Evolutionary conservation across 2,329 filamentous ascomycete species (phyloP).

Genomic region (Xylariaceae sp.): DNA sequence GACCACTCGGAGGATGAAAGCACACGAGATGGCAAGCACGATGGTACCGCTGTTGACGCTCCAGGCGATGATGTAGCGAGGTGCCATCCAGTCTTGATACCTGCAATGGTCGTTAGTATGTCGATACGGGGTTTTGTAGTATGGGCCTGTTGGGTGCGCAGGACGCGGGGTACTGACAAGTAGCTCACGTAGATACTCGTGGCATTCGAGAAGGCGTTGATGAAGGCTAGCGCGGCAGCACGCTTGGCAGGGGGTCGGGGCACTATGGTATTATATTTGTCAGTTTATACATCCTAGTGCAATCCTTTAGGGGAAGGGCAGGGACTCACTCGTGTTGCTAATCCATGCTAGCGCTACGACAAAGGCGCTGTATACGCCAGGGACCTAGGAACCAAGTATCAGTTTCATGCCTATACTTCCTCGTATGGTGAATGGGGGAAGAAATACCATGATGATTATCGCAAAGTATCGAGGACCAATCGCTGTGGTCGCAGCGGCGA

Average conservation of each 20-base stretch:
- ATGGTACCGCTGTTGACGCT: slow-evolving; percentile 62
- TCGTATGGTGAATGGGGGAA: neutral
- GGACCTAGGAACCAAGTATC: slow-evolving; percentile 32
- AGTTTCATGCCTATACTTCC: slow-evolving; percentile 3
- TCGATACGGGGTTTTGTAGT: no score
- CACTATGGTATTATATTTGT: slow-evolving; percentile 33
- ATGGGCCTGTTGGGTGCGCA: no score
- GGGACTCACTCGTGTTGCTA: slow-evolving; percentile 51
- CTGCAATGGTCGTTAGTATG: slow-evolving; percentile 45
- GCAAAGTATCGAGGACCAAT: slow-evolving; percentile 60
- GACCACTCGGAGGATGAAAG: slow-evolving; percentile 57
- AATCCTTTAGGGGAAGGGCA: no score
- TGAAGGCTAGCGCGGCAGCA: slow-evolving; percentile 62
- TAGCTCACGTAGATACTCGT: slow-evolving; percentile 59
- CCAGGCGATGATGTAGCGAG: slow-evolving; percentile 53
- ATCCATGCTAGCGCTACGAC: slow-evolving; percentile 71
- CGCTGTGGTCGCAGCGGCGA: slow-evolving; percentile 57
- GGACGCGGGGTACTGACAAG: slow-evolving; percentile 15
- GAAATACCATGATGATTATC: slow-evolving; percentile 64
- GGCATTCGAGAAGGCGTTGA: slow-evolving; percentile 67
- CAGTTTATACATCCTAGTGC: no score
- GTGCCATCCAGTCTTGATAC: slow-evolving; percentile 48
- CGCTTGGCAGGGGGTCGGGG: slow-evolving; percentile 72
- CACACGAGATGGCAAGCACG: slow-evolving; percentile 57
- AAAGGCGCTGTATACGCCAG: slow-evolving; percentile 59